Percentiles rank a stretch among this genome's conserved stretches.
Evolutionary conservation across 1,139 yeast genomes (phyloP).

Genomic region (Eremothecium gossypii): DNA sequence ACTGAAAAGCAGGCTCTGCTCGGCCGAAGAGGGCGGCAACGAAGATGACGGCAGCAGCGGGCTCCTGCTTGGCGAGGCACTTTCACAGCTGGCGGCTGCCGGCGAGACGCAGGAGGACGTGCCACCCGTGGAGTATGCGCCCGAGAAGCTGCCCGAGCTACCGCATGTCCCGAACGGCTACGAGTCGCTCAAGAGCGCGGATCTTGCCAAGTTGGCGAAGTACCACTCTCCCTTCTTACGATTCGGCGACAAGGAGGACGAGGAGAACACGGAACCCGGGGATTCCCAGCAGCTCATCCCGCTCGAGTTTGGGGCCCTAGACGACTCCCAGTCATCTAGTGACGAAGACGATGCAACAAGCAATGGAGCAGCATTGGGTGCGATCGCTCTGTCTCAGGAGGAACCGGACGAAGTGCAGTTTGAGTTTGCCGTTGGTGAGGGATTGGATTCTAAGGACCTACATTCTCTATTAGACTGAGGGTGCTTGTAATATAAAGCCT

Average conservation of each 20-base stretch:
- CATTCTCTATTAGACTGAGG: conserved; percentile 13
- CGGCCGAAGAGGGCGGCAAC: conserved; percentile 8
- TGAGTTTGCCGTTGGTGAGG: conserved; percentile 11
- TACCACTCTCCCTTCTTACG: conserved; percentile 14
- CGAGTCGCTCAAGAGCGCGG: conserved; percentile 15
- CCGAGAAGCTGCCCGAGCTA: conserved; percentile 15
- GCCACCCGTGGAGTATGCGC: conserved; percentile 21
- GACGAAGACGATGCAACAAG: neutral
- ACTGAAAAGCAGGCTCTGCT: conserved; percentile 11
- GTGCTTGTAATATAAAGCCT: neutral
- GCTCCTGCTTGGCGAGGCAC: conserved; percentile 13
- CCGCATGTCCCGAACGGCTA: conserved; percentile 25
- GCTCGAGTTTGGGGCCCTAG: conserved; percentile 3
- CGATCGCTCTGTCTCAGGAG: neutral
- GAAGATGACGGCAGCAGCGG: conserved; percentile 11
- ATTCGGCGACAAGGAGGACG: conserved; percentile 7
- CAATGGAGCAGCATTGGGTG: neutral
- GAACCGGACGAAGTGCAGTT: neutral
- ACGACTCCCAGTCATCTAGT: neutral
- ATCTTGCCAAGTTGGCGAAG: conserved; percentile 18
- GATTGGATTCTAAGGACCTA: conserved; percentile 13
- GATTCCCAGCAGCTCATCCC: conserved; percentile 6
- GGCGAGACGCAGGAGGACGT: conserved; percentile 9
- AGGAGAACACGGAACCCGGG: conserved; percentile 4
- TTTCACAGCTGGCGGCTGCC: conserved; percentile 11